A percentile compares a stretch with the other conserved stretches of the same genome.
Conservation (phyloP, 108 stramenopile genomes). For the Nitzschia sp. region DNA sequence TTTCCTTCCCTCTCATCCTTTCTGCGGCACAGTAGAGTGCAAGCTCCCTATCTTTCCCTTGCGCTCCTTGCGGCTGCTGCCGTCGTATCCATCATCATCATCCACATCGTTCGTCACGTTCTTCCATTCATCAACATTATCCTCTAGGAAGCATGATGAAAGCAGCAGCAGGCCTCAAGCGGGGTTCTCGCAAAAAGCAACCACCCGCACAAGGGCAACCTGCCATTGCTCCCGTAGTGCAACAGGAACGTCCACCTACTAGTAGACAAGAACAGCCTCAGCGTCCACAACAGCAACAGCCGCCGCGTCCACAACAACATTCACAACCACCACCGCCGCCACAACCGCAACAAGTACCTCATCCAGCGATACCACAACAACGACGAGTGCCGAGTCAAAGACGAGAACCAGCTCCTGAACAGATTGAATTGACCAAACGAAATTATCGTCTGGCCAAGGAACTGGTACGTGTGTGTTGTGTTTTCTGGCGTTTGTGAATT, state of each 20-base stretch:
- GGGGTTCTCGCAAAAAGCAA: constrained; percentile 35
- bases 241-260: background rate
- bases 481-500: background rate
- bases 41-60: too few species aligned
- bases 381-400: background rate
- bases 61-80: too few species aligned
- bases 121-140: too few species aligned
- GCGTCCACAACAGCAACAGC: background rate
- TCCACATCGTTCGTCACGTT: too few species aligned
- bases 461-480: constrained; percentile 50
- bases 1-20: too few species aligned
- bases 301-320: constrained; percentile 1
- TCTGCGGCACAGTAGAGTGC: too few species aligned
- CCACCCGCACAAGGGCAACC: background rate
- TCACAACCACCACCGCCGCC: background rate
- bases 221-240: background rate
- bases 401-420: constrained; percentile 26
- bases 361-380: background rate
- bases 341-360: background rate
- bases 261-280: constrained; percentile 1
- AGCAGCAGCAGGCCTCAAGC: constrained; percentile 14
- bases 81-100: too few species aligned
- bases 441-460: constrained; percentile 87
- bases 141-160: constrained; percentile 26
- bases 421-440: constrained; percentile 61